Evolutionary conservation across 2,329 filamentous ascomycete genomes (phyloP).

Genomic region (Neonectria neomacrospora): DNA sequence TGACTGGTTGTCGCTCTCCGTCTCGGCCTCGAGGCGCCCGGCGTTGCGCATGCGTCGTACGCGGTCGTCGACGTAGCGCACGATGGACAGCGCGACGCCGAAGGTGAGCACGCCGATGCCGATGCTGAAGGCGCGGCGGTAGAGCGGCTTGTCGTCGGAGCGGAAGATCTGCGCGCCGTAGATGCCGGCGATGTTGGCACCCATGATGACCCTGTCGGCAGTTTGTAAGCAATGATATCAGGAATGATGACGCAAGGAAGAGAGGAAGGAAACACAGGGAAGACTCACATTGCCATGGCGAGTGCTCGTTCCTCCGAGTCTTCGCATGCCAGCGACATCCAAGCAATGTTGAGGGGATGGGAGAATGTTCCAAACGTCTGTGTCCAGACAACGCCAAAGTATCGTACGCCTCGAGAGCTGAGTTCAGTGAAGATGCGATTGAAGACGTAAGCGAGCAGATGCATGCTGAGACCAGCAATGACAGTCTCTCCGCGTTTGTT

Average conservation of each 20-base stretch:
- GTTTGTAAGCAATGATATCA: not conserved
- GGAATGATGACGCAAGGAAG: too few species aligned
- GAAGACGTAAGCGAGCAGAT: conserved; percentile 64
- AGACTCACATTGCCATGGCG: conserved; percentile 65
- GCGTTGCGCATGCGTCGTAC: conserved; percentile 34
- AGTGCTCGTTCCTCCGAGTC: conserved; percentile 68
- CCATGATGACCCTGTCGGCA: conserved; percentile 64
- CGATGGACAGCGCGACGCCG: conserved; percentile 54
- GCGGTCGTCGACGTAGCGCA: conserved; percentile 57
- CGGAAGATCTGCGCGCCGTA: conserved; percentile 71
- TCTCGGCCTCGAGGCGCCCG: conserved; percentile 17
- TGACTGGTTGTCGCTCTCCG: conserved; percentile 18
- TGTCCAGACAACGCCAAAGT: conserved; percentile 67
- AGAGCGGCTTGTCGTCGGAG: conserved; percentile 60
- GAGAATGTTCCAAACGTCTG: conserved; percentile 65
- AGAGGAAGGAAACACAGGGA: too few species aligned
- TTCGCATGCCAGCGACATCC: conserved; percentile 66
- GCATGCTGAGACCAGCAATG: conserved; percentile 58
- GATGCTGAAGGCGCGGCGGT: conserved; percentile 62
- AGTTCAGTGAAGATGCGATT: conserved; percentile 64
- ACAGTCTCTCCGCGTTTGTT: conserved; percentile 64
- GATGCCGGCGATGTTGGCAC: conserved; percentile 70
- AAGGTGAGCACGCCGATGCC: conserved; percentile 56
- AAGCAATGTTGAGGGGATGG: conserved; percentile 69
- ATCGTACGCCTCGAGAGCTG: conserved; percentile 54